A percentile compares a stretch with the other conserved stretches of the same genome.
Conservation (phyloP, 805 yeast species). For the Sugiyamaella smithiae region DNA sequence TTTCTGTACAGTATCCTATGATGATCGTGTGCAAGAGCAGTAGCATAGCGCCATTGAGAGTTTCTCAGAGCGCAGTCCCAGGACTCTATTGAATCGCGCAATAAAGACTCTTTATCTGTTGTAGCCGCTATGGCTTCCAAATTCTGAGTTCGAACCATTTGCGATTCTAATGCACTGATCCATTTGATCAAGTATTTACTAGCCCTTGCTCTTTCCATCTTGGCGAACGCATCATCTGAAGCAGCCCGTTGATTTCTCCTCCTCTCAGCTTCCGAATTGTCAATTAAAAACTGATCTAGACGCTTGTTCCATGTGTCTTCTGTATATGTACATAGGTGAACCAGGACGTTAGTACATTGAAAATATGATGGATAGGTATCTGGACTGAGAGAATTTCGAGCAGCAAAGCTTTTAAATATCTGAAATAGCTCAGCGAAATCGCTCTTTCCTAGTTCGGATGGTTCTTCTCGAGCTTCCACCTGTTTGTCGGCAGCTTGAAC, state of each 20-base stretch:
- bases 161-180: neutral
- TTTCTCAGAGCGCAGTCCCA: constrained; percentile 5
- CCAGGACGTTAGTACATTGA: constrained; percentile 19
- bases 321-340: constrained; percentile 18
- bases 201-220: neutral
- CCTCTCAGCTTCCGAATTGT: constrained; percentile 10
- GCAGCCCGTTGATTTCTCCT: neutral
- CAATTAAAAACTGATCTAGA: constrained; percentile 15
- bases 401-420: constrained; percentile 16
- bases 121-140: constrained; percentile 4
- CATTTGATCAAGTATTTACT: neutral
- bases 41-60: neutral
- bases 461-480: neutral
- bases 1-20: neutral
- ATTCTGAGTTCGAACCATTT: neutral
- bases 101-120: neutral
- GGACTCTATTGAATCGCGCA: constrained; percentile 2
- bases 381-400: constrained; percentile 14
- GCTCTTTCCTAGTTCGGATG: neutral
- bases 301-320: constrained; percentile 21
- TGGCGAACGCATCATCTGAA: neutral
- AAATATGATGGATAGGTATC: constrained; percentile 13
- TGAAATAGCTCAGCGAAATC: constrained; percentile 21
- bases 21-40: neutral
- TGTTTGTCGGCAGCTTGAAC: constrained; percentile 21